phyloP scores from a whole-genome alignment of 2,329 filamentous ascomycete genomes.

The Calonectria henricotiae region DNA sequence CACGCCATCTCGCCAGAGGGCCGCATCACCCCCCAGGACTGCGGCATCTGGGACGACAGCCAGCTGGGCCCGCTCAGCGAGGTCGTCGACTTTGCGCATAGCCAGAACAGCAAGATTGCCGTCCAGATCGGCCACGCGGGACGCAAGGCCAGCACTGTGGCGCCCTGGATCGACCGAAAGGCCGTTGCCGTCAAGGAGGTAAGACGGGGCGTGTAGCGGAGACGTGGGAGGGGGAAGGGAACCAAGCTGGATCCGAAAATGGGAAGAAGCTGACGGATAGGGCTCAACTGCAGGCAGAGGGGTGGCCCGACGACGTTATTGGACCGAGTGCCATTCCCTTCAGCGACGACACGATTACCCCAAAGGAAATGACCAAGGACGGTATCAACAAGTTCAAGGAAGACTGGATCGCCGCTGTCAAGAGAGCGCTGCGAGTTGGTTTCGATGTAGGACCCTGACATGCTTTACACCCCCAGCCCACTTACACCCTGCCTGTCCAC shows the following conservation, averaged over 20 bases:
- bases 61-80: constrained; percentile 75
- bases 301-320: constrained; percentile 51
- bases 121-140: constrained; percentile 82
- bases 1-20: constrained; percentile 78
- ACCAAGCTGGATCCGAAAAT: background rate
- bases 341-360: constrained; percentile 44
- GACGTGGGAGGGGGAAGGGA: background rate
- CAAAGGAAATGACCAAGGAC: constrained; percentile 47
- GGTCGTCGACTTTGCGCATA: constrained; percentile 75
- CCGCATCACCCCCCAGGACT: constrained; percentile 80
- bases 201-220: background rate
- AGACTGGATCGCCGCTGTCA: constrained; percentile 45
- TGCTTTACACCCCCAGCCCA: background rate
- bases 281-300: constrained; percentile 40
- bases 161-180: constrained; percentile 50
- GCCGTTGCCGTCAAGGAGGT: constrained; percentile 49
- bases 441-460: constrained; percentile 42
- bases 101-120: constrained; percentile 76
- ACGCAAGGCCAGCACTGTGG: constrained; percentile 65
- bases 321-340: constrained; percentile 46
- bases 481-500: background rate
- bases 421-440: constrained; percentile 44
- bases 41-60: constrained; percentile 80
- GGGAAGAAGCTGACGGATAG: background rate
- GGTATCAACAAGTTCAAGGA: constrained; percentile 49